phyloP scores from a whole-genome alignment of 2,329 filamentous ascomycete genomes.

The Septoria linicola region DNA sequence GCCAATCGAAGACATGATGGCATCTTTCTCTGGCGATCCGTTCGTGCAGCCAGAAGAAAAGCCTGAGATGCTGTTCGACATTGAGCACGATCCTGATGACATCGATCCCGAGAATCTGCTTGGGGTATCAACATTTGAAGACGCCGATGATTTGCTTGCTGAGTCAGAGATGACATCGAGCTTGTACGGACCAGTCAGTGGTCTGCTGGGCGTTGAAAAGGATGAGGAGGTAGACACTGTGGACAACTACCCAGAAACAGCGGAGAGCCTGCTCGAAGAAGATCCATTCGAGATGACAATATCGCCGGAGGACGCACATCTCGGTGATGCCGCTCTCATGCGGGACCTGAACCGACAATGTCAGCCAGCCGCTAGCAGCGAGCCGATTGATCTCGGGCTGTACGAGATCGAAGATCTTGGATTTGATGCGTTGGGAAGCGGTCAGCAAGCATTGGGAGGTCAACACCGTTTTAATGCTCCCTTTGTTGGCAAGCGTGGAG shows the following conservation, averaged over 20 bases:
- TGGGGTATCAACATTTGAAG: slow-evolving; percentile 22
- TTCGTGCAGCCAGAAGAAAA: slow-evolving; percentile 64
- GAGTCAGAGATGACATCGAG: slow-evolving; percentile 37
- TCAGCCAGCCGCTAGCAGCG: slow-evolving; percentile 20
- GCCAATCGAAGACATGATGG: slow-evolving; percentile 81
- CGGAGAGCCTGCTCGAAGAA: slow-evolving; percentile 40
- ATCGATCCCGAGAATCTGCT: slow-evolving; percentile 35
- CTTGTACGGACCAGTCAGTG: slow-evolving; percentile 37
- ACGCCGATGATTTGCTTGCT: slow-evolving; percentile 42
- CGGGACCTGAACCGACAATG: slow-evolving; percentile 36
- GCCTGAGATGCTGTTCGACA: slow-evolving; percentile 52
- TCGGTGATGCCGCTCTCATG: slow-evolving; percentile 37
- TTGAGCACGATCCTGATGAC: slow-evolving; percentile 31
- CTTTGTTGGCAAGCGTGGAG: slow-evolving; percentile 7
- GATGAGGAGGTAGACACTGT: slow-evolving; percentile 24
- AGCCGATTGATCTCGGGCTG: slow-evolving; percentile 30
- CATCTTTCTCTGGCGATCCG: slow-evolving; percentile 84
- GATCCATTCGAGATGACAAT: slow-evolving; percentile 41
- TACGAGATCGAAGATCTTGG: slow-evolving; percentile 38
- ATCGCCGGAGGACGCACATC: slow-evolving; percentile 29
- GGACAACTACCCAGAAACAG: slow-evolving; percentile 33
- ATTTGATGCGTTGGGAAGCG: slow-evolving; percentile 35
- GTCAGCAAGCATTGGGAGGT: slow-evolving; percentile 32
- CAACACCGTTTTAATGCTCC: slow-evolving; percentile 36
- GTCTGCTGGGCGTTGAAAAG: slow-evolving; percentile 30